phyloP scores from a whole-genome alignment of 2,329 filamentous ascomycete genomes.

The Paraconiothyrium sp. region DNA sequence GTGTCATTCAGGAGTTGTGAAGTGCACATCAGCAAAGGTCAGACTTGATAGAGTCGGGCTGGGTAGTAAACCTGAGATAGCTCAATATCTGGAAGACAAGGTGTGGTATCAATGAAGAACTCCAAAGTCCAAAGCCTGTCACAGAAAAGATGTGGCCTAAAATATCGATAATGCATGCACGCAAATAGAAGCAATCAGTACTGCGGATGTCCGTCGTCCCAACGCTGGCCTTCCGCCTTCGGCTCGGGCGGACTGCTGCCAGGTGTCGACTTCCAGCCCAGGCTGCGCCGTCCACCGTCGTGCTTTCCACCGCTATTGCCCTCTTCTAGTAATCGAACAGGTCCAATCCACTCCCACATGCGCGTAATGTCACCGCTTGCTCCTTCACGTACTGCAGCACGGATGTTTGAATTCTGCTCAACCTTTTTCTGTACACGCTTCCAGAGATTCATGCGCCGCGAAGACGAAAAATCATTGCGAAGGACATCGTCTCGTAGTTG shows the following conservation, averaged over 20 bases:
- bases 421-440: conserved; percentile 82
- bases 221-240: conserved; percentile 47
- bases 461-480: conserved; percentile 78
- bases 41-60: no score
- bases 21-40: not conserved
- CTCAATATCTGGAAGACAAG: not conserved
- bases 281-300: conserved; percentile 44
- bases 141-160: not conserved
- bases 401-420: conserved; percentile 92
- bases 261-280: conserved; percentile 36
- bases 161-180: not conserved
- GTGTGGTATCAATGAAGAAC: conserved; percentile 9
- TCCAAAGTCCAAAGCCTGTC: not conserved
- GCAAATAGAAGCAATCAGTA: conserved; percentile 48
- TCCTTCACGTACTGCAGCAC: conserved; percentile 75
- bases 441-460: conserved; percentile 84
- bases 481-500: conserved; percentile 93
- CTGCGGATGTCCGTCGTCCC: conserved; percentile 59
- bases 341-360: conserved; percentile 76
- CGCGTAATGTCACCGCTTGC: conserved; percentile 65
- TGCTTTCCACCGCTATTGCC: conserved; percentile 41
- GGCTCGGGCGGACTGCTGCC: conserved; percentile 43
- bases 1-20: conserved; percentile 30
- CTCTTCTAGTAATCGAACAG: conserved; percentile 60
- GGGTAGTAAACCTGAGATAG: no score